These are phyloP conservation scores for Usnea hakonensis DNA, from an alignment of 495 filamentous ascomycete species.

Conservation along the genomic window DNA sequence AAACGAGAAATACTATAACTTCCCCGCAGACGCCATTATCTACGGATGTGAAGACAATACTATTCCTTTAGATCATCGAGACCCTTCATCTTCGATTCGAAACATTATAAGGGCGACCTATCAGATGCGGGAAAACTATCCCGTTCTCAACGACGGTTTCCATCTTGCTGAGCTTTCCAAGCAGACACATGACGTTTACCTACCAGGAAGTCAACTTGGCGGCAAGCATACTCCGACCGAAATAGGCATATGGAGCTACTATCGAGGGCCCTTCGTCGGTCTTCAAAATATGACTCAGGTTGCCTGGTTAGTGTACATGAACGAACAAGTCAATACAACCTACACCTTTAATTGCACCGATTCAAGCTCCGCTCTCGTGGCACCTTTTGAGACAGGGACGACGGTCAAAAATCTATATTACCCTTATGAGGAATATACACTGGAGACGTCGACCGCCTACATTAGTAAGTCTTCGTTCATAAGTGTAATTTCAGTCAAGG, in stretches of 20 bases:
- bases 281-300: constrained; percentile 38
- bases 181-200: constrained; percentile 36
- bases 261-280: constrained; percentile 29
- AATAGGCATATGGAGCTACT: constrained; percentile 41
- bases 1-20: constrained; percentile 36
- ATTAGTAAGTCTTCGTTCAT: constrained; percentile 51
- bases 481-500: constrained; percentile 22
- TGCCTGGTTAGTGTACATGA: constrained; percentile 45
- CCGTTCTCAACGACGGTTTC: constrained; percentile 43
- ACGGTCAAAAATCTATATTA: constrained; percentile 44
- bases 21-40: constrained; percentile 36
- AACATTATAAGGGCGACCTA: constrained; percentile 43
- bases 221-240: constrained; percentile 31
- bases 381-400: constrained; percentile 36
- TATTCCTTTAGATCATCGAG: constrained; percentile 45
- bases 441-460: constrained; percentile 25
- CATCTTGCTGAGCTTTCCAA: constrained; percentile 37
- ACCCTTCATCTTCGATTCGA: constrained; percentile 43
- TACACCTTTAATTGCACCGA: constrained; percentile 38
- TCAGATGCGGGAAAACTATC: constrained; percentile 40
- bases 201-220: constrained; percentile 34
- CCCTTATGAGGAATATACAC: constrained; percentile 40
- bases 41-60: constrained; percentile 41
- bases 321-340: constrained; percentile 37
- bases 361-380: constrained; percentile 31